A percentile compares a stretch with the other conserved stretches of the same genome.
Evolutionary conservation across 495 filamentous ascomycete genomes (phyloP).

Genomic region (Aspergillus sclerotioniger): DNA sequence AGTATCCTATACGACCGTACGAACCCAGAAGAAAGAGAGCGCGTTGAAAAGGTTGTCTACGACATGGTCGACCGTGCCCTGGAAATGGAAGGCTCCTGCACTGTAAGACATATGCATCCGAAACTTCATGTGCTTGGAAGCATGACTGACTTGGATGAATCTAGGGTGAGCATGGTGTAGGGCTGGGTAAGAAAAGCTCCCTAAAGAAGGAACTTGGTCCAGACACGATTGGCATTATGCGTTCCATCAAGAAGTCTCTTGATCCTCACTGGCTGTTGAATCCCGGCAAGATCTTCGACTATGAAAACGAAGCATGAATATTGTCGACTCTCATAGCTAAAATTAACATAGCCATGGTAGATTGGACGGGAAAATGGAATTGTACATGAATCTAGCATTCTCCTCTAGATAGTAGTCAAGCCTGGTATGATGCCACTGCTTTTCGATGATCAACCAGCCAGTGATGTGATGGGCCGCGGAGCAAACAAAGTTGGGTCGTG

Average conservation of each 20-base stretch:
- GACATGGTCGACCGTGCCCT: slow-evolving; percentile 85
- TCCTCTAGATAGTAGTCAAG: background rate
- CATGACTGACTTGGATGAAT: slow-evolving; percentile 10
- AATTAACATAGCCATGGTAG: background rate
- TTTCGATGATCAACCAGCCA: slow-evolving; percentile 12
- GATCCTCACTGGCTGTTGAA: slow-evolving; percentile 92
- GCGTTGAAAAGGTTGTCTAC: slow-evolving; percentile 76
- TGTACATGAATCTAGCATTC: background rate
- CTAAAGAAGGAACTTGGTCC: slow-evolving; percentile 79
- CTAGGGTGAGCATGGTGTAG: slow-evolving; percentile 82
- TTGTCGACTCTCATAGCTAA: background rate
- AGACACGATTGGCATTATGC: slow-evolving; percentile 83
- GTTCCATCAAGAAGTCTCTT: slow-evolving; percentile 74
- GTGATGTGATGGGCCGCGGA: slow-evolving; percentile 9
- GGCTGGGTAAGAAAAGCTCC: slow-evolving; percentile 81
- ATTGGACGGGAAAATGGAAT: no score
- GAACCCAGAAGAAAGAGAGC: slow-evolving; percentile 62
- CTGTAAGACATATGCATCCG: slow-evolving; percentile 40
- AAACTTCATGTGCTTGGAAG: background rate
- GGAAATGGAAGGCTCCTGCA: slow-evolving; percentile 92
- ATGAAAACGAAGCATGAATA: slow-evolving; percentile 16
- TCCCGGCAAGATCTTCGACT: slow-evolving; percentile 84
- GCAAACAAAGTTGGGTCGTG: slow-evolving; percentile 4
- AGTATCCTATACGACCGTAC: slow-evolving; percentile 78
- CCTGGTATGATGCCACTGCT: background rate